Evolutionary conservation across 305 asterid genomes (phyloP), one percentile per base, ranked within the genome.

Genomic region (Andrographis paniculata): DNA sequence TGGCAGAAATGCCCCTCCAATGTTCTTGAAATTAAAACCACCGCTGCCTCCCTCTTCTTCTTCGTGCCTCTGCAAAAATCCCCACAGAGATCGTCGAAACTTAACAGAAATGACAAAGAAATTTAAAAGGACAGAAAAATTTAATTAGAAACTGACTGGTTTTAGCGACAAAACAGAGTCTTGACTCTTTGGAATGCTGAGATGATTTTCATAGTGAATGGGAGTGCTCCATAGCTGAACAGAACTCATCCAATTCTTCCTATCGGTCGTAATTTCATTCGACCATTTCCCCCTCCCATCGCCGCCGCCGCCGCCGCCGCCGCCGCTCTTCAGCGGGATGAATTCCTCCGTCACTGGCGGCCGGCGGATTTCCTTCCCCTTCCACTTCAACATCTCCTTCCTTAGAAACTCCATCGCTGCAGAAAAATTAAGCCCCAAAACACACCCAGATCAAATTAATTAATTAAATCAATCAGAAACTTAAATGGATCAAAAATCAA

Each of bases 211-310:
- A 48, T 42, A 67, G 0, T 70, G 69, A 14, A 70, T 19, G 0
- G 83, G 75, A 17, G 68, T 62, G 63, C 51, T 73, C 93, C 95
- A 80, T 0, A 84, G 73, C 56, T 69, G 79, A 27, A 50, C 83
- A 46, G 77, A 61, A 49, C 73, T 73, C 86, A 75, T 57, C 88
- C 88, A 80, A 0, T 55, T 60, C 50, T 59, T 74, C 71, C 67
- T 76, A 21, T 80, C 86, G 46, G 10, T 42, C 13, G n/a, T n/a
- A n/a, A 36, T 4, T 42, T 72, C 72, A 16, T 22, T 49, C 52
- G 75, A 68, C 68, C 3, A 6, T 70, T 71, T 60, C 45, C 44
- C 57, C 72, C 72, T 63, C 30, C 38, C n/a, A 9, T 33, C 38
- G 12, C 12, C 38, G n/a, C n/a, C 12, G 14, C 3, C 38, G 38